Conservation (phyloP, 495 filamentous ascomycete genomes). For the Hyphodiscus hymeniophilus region DNA sequence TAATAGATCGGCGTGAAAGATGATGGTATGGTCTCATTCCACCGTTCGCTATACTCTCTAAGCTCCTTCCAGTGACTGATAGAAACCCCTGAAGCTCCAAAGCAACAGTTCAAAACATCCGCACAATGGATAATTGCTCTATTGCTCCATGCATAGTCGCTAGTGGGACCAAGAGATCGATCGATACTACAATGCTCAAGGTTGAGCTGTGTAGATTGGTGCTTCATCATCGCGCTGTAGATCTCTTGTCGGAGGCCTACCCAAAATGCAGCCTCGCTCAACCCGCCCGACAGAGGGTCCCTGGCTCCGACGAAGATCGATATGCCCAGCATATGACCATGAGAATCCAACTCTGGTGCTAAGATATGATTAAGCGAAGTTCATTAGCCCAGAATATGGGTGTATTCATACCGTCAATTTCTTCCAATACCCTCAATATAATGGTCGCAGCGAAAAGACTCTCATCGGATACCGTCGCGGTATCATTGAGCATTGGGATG, state of each 20-base stretch:
- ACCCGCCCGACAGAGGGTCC: conserved; percentile 30
- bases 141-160: conserved; percentile 46
- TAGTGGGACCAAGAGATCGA: conserved; percentile 30
- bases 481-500: conserved; percentile 39
- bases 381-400: neutral
- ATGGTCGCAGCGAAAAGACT: conserved; percentile 53
- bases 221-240: conserved; percentile 45
- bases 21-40: conserved; percentile 27
- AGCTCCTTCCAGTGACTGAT: conserved; percentile 28
- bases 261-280: conserved; percentile 47
- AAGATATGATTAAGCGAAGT: conserved; percentile 9
- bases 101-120: conserved; percentile 45
- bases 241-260: conserved; percentile 47
- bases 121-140: conserved; percentile 45
- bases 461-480: conserved; percentile 47
- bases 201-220: conserved; percentile 35
- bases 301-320: conserved; percentile 37
- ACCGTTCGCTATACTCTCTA: conserved; percentile 24
- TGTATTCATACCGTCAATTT: conserved; percentile 43
- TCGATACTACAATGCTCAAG: conserved; percentile 36
- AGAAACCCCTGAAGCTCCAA: conserved; percentile 25
- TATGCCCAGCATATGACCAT: conserved; percentile 42
- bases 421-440: conserved; percentile 54
- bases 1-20: conserved; percentile 35
- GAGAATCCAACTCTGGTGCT: conserved; percentile 32